Conservation (phyloP, 2,329 filamentous ascomycete genomes). For the Teratosphaeria gauchensis region DNA sequence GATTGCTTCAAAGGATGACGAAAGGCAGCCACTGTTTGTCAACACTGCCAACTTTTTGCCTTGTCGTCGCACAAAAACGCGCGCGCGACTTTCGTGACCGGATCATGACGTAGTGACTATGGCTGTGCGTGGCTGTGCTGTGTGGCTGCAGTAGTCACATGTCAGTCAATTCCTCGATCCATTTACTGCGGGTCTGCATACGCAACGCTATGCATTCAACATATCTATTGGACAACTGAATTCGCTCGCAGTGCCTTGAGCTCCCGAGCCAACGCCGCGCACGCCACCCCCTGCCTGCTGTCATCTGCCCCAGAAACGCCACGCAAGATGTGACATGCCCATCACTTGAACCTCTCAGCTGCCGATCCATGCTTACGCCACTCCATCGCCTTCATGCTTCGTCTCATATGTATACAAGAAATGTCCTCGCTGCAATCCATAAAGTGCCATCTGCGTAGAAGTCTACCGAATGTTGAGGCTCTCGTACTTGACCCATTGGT, state of each 20-base stretch:
- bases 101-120: neutral
- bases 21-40: conserved; percentile 3
- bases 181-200: neutral
- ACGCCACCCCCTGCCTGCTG: neutral
- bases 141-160: neutral
- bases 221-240: neutral
- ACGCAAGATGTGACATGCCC: neutral
- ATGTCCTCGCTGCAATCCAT: neutral
- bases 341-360: neutral
- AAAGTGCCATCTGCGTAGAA: neutral
- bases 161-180: neutral
- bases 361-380: neutral
- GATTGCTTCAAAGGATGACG: neutral
- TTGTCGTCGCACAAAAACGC: neutral
- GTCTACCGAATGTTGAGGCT: conserved; percentile 52
- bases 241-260: neutral
- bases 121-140: neutral
- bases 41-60: neutral
- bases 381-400: neutral
- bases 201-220: neutral
- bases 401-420: neutral
- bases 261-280: neutral
- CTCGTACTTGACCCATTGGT: conserved; percentile 51
- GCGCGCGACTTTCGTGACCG: neutral
- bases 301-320: neutral